Evolutionary conservation across 257 asterid species (phyloP), one percentile per base, ranked within the genome.

Genomic region (Rehmannia glutinosa): DNA sequence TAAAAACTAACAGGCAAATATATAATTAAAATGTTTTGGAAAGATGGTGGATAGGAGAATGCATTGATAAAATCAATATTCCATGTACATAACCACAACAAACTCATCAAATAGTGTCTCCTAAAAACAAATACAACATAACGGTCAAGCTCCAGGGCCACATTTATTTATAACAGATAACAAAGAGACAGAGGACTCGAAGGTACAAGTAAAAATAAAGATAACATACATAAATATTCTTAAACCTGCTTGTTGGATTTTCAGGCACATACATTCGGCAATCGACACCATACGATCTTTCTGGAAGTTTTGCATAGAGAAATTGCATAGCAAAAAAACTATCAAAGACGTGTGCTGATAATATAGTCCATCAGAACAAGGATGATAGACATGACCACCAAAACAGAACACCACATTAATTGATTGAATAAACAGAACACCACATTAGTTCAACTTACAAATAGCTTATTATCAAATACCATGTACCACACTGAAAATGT

Each of bases 261-360:
- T 92, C 97, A 51, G 97, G 87, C 58, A 92, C 74, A 42, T 92
- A 92, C 32, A 92, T 81, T 73, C 93, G 77, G 81, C 98, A 92
- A 83, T 92, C 98, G 20, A 87, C 82, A n/a, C 97, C 97, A 47
- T 92, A 92, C 11, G 97, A 92, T 82, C 83, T 80, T 81, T 92
- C 98, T 11, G 97, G 97, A 74, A 92, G 96, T 80, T 92, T 97
- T 90, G 81, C 82, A 76, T 58, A 78, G 49, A 68, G 55, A 46
- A 62, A 64, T 54, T 70, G 32, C 47, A 60, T 50, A 65, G 21
- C 52, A 30, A 27, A n/a, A n/a, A 38, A 33, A 5, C 50, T 42
- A 23, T 20, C 53, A 63, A 27, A 49, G 39, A 42, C 32, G 42
- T 19, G 27, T 39, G 67, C 38, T 46, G 21, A 62, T 21, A 12